phyloP scores from a whole-genome alignment of 176 grass and related monocot genomes.

The Triticum dicoccoides region DNA sequence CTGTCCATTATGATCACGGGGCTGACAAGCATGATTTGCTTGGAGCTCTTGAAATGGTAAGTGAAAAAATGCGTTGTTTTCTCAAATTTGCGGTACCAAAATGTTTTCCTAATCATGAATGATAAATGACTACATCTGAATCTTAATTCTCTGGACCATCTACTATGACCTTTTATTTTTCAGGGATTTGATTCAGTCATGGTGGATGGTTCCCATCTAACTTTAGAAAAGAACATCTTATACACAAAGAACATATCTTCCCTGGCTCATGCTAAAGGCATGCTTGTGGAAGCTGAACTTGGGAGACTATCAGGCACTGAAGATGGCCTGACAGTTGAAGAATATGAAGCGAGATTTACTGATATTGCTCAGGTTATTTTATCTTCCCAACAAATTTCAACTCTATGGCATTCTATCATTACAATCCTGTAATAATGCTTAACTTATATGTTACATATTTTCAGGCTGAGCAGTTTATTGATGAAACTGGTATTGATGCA shows the following conservation, averaged over 20 bases:
- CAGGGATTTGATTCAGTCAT: constrained; percentile 98
- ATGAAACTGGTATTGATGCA: constrained; percentile 72
- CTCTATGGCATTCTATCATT: constrained; percentile 18
- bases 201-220: constrained; percentile 87
- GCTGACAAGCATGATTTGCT: constrained; percentile 74
- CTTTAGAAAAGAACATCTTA: constrained; percentile 62
- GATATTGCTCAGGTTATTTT: constrained; percentile 71
- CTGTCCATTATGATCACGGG: constrained; percentile 90
- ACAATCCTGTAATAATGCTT: constrained; percentile 21
- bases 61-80: constrained; percentile 17
- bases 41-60: constrained; percentile 89
- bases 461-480: constrained; percentile 86
- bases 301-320: constrained; percentile 87
- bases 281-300: constrained; percentile 95
- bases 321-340: constrained; percentile 87
- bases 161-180: constrained; percentile 18
- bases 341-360: constrained; percentile 83
- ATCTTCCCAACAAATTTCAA: constrained; percentile 20
- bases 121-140: constrained; percentile 11
- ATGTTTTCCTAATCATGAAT: constrained; percentile 5
- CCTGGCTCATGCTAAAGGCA: constrained; percentile 62
- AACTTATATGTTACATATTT: constrained; percentile 28
- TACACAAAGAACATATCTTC: constrained; percentile 64
- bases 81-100: constrained; percentile 20
- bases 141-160: constrained; percentile 25